phyloP scores from a whole-genome alignment of 78 protist genomes.

The Dictyostelium capitatum region DNA sequence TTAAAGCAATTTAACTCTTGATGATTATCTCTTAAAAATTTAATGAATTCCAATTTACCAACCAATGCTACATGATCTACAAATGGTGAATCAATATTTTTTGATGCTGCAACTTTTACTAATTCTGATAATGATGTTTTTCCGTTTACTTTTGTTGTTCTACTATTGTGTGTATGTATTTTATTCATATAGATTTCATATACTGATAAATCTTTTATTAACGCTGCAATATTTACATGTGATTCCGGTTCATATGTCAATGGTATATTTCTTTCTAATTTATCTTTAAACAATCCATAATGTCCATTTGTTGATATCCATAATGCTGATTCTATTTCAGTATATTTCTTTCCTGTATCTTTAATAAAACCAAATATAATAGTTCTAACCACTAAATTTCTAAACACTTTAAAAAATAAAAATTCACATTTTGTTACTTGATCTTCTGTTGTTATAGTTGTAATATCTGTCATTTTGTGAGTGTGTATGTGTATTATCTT shows the following conservation, averaged over 20 bases:
- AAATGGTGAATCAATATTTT: too few relatives aligned
- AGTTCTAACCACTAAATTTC: not conserved
- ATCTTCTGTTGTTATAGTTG: not conserved
- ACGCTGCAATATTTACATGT: not conserved
- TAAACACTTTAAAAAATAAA: slow-evolving; percentile 27
- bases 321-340: not conserved
- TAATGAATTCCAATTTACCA: not conserved
- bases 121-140: not conserved
- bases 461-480: not conserved
- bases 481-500: not conserved
- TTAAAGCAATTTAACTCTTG: not conserved
- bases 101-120: too few relatives aligned
- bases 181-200: too few relatives aligned
- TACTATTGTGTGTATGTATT: too few relatives aligned
- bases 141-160: too few relatives aligned
- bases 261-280: not conserved
- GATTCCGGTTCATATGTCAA: not conserved
- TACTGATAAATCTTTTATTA: too few relatives aligned
- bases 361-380: not conserved
- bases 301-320: not conserved
- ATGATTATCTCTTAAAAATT: not conserved
- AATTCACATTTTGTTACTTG: not conserved
- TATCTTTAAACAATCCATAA: not conserved
- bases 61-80: not conserved
- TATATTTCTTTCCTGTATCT: slow-evolving; percentile 6